A percentile compares a stretch with the other conserved stretches of the same genome.
phyloP scores from a whole-genome alignment of 164 flowering plant species.

The Tetrastigma voinierianum region DNA sequence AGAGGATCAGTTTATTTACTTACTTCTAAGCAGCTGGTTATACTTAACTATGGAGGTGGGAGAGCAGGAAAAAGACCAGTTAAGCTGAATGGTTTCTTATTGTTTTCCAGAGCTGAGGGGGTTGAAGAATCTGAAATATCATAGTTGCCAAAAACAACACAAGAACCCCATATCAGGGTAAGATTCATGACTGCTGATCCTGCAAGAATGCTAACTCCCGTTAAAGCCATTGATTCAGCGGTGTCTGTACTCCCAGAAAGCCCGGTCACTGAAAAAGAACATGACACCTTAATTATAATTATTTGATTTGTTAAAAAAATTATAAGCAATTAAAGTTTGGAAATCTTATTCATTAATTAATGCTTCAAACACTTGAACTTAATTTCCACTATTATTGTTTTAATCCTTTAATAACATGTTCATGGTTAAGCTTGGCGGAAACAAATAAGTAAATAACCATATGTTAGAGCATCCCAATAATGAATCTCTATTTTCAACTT shows the following conservation, averaged over 20 bases:
- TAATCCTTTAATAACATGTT: too few relatives aligned
- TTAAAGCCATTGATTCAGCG: constrained; percentile 29
- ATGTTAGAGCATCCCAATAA: too few relatives aligned
- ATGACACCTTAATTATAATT: background rate
- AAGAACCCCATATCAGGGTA: constrained; percentile 49
- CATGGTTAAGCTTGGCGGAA: too few relatives aligned
- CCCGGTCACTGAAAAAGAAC: constrained; percentile 32
- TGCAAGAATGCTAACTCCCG: constrained; percentile 43
- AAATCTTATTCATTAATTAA: background rate
- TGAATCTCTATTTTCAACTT: too few relatives aligned
- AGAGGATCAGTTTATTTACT: background rate
- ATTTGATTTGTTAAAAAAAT: background rate
- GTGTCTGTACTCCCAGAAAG: constrained; percentile 27
- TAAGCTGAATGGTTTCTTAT: constrained; percentile 10
- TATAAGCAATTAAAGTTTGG: background rate
- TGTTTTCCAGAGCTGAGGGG: background rate
- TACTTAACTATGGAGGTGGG: too few relatives aligned
- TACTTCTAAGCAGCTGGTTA: too few relatives aligned
- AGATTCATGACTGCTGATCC: constrained; percentile 45
- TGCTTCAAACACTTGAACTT: too few relatives aligned
- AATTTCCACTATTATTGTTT: too few relatives aligned
- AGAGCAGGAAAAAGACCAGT: constrained; percentile 12
- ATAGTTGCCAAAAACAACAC: constrained; percentile 34
- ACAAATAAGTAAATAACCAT: too few relatives aligned
- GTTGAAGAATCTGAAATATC: constrained; percentile 19